Base-by-base conservation (phyloP, 2,329 filamentous ascomycete species). In the Neocucurbitaria cava region DNA sequence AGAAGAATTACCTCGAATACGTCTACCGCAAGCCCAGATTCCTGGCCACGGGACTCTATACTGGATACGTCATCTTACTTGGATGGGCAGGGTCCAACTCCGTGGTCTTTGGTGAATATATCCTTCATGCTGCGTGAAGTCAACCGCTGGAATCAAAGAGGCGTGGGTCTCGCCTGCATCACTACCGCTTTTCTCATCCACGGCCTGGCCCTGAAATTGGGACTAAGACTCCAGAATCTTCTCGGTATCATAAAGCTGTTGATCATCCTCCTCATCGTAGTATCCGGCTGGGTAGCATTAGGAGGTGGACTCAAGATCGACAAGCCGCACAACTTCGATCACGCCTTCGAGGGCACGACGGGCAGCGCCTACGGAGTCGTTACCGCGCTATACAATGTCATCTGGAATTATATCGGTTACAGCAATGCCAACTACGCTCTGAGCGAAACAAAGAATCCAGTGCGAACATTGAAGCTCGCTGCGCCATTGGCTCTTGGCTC, bases 331-430 rank as follows among this genome's bases (percentile, higher is more conserved):
- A 89, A 87, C 77, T 88, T 90, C 66, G 73, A 75, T 59, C 81
- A 87, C 54, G 83, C 86, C 9, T 90, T 90, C 58, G 81, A 83
- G 42, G 87, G 87, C 8, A 89, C 87, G 5, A 88, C 85, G 0
- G 84, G 85, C 7, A 87, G 83, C 61, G 82, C 85, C 1, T 90
- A 90, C 59, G 86, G 85, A 43, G 81, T 89, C 30, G 86, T 89
- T n/a, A 89, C 85, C 1, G 87, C 88, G 0, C 76, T 90, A 0
- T 89, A 89, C 79, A 90, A 89, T 62, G 87, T 90, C 58, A 87
- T 90, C 65, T 90, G 87, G 83, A 86, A 83, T 56, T 90, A 86
- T 65, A 83, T 88, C 60, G 87, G 87, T 21, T 88, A 87, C 78
- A 84, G 81, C 76, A 89, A 89, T 70, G 87, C 86, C 69, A 89